These are phyloP conservation scores for Mycena floridula DNA, from an alignment of 768 basidiomycete species.

Conservation along the genomic window DNA sequence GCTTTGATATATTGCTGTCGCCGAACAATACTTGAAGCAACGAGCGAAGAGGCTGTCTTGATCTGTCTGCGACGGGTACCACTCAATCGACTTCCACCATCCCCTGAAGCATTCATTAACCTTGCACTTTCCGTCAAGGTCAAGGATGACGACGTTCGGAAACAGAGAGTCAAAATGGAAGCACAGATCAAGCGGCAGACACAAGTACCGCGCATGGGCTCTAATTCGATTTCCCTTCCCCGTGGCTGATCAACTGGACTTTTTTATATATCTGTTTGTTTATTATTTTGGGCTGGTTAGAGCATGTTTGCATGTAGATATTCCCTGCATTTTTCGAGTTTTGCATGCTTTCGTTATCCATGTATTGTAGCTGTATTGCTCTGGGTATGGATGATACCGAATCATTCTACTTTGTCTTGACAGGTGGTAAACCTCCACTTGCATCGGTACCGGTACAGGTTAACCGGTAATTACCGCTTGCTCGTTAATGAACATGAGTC, in stretches of 20 bases:
- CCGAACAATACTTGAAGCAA: slow-evolving; percentile 48
- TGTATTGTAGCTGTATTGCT: too few relatives aligned
- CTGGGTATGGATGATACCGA: too few relatives aligned
- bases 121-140: slow-evolving; percentile 59
- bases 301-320: not conserved
- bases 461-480: too few relatives aligned
- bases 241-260: slow-evolving; percentile 3
- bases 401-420: too few relatives aligned
- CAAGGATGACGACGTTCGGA: slow-evolving; percentile 75
- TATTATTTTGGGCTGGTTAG: too few relatives aligned
- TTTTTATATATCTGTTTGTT: not conserved
- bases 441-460: too few relatives aligned
- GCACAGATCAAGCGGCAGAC: slow-evolving; percentile 62
- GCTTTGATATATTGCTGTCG: slow-evolving; percentile 58
- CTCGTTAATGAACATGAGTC: too few relatives aligned
- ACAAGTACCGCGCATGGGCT: slow-evolving; percentile 26
- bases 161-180: slow-evolving; percentile 71
- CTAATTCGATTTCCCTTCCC: slow-evolving; percentile 20
- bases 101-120: slow-evolving; percentile 57
- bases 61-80: slow-evolving; percentile 46
- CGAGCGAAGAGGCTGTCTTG: slow-evolving; percentile 40
- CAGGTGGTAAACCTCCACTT: too few relatives aligned
- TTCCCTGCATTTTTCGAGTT: not conserved
- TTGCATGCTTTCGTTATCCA: too few relatives aligned
- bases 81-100: slow-evolving; percentile 44